Base-by-base conservation (phyloP, 129 eudicot species). In the Lactuca saligna region DNA sequence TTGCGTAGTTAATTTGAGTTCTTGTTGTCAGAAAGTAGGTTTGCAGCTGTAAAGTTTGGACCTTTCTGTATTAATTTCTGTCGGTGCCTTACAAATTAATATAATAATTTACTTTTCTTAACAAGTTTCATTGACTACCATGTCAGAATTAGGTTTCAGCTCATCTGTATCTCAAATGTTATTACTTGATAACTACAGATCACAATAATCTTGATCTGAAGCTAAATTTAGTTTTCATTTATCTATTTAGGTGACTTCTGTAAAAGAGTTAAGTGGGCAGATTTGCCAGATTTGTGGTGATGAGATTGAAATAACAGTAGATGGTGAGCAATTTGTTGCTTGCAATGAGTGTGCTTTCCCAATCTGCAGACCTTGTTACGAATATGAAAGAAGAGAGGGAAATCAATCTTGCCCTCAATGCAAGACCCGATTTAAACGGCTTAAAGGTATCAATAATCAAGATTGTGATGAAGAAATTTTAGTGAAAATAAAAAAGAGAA, bases 261-360 rank as follows among this genome's bases (percentile, higher is more conserved):
- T 86, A 60, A 86, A 81, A 48, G 93, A 86, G 61, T 69, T 86
- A 74, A 86, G 82, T 53, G 88, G 84, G 7, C 93, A 86, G 82
- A 78, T 69, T 72, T 86, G 93, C 66, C 86, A 86, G 81, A 86
- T 86, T 75, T 86, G 93, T 73, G 93, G 93, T 69, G 93, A 86
- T 81, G 93, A 83, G 72, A 78, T 86, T 58, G 93, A 86, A 67
- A 66, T 83, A 41, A 71, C 81, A 10, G 86, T 57, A 3, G 88
- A 81, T 50, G 84, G 84, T 14, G 93, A 86, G 75, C 81, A 86
- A 50, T 83, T 86, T 75, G 82, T 83, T 65, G 93, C 93, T 54
- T 86, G 93, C 80, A 86, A 86, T 69, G 93, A 86, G 69, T 86
- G 92, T 72, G 92, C 92, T 20, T 86, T 86, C 80, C 92, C 92